Percentiles rank a stretch among this genome's conserved stretches.
Evolutionary conservation across 2,329 filamentous ascomycete genomes (phyloP).

Genomic region (Aspergillus awamori): DNA sequence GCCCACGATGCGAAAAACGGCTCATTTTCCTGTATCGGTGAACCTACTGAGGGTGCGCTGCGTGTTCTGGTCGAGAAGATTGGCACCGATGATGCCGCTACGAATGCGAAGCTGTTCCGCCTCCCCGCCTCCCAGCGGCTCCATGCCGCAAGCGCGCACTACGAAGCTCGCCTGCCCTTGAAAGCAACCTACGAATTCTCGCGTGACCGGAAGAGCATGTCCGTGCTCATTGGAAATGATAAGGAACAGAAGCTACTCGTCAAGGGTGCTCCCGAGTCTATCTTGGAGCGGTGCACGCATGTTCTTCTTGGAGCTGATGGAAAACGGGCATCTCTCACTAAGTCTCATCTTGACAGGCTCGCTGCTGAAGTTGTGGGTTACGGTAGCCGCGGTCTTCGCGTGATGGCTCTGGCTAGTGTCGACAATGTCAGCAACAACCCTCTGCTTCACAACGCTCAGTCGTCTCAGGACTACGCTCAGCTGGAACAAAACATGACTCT

Average conservation of each 20-base stretch:
- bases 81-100: slow-evolving; percentile 71
- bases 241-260: slow-evolving; percentile 80
- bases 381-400: slow-evolving; percentile 87
- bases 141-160: slow-evolving; percentile 81
- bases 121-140: slow-evolving; percentile 63
- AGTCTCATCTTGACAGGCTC: slow-evolving; percentile 70
- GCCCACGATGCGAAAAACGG: slow-evolving; percentile 77
- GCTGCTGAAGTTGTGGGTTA: slow-evolving; percentile 83
- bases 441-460: slow-evolving; percentile 73
- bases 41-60: slow-evolving; percentile 92
- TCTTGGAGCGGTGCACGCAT: slow-evolving; percentile 89
- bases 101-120: slow-evolving; percentile 56
- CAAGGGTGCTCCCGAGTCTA: slow-evolving; percentile 93
- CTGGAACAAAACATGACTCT: slow-evolving; percentile 94
- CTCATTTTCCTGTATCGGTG: slow-evolving; percentile 80
- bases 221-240: slow-evolving; percentile 77
- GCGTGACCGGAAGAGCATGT: slow-evolving; percentile 98
- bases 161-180: slow-evolving; percentile 73
- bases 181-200: slow-evolving; percentile 96
- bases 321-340: slow-evolving; percentile 72
- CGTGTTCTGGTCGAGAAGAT: slow-evolving; percentile 92
- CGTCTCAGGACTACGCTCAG: slow-evolving; percentile 78
- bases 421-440: slow-evolving; percentile 73
- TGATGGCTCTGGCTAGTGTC: slow-evolving; percentile 88
- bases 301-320: slow-evolving; percentile 76